Evolutionary conservation across 768 basidiomycete species (phyloP), one percentile per base, ranked within the genome.

Genomic region (Termitomyces sp.): DNA sequence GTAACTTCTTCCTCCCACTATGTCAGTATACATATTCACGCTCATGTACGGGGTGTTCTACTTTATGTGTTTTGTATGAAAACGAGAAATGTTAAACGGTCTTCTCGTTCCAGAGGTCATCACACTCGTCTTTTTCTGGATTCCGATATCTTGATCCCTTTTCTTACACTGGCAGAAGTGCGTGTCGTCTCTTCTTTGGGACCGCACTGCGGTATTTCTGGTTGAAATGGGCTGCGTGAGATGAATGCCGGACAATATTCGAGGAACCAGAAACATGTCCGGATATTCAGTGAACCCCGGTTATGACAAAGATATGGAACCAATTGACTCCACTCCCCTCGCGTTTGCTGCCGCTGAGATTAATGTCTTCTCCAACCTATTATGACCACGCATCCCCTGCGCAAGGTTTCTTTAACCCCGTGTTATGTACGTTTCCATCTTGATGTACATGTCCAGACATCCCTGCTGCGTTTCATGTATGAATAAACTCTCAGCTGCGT

Each of bases 171-270:
- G n/a, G n/a, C n/a, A 49, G 48, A 32, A 50, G 41, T 26, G 28
- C 50, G 9, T 52, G 24, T 24, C 3, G 9, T 52, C 24, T 24
- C 3, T 52, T 53, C 18, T 52, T 33, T 14, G 35, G 35, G 13
- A 8, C 35, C 5, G 35, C 51, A 26, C 26, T 28, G 9, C 9
- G 26, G n/a, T 38, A 26, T 11, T 11, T 52, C 5, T 47, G 35
- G 51, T 36, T 18, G 43, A 46, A 13, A 33, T 52, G 8, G 32
- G 16, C 0, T 9, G 40, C 20, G 40, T 51, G 8, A 41, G 40
- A 38, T 57, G 56, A 22, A 50, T 57, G 40, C 49, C 49, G 22
- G 49, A 45, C 43, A 13, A 52, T 43, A 38, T 48, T 53, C 45
- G 18, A 18, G 41, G 35, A 38, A 36, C 41, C 41, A 9, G 52